These are phyloP conservation scores for Mycena polygramma DNA, from an alignment of 768 basidiomycete genomes.

Conservation along the genomic window DNA sequence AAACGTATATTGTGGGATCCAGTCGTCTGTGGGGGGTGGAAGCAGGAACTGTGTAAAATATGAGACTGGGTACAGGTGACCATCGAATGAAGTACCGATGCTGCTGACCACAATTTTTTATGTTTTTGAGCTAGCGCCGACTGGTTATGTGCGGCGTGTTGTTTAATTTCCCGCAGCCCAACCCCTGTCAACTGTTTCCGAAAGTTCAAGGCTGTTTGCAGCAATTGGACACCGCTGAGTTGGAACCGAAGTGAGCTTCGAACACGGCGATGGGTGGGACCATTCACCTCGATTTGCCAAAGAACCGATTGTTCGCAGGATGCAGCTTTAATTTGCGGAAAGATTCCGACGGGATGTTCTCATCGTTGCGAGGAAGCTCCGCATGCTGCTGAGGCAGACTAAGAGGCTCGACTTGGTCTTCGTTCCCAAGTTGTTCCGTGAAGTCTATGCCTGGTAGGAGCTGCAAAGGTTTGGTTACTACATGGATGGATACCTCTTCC, in stretches of 20 bases:
- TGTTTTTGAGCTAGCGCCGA: conserved; percentile 50
- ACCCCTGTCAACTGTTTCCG: conserved; percentile 46
- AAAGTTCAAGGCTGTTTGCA: conserved; percentile 71
- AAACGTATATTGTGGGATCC: conserved; percentile 52
- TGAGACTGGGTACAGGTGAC: conserved; percentile 5
- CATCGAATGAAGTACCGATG: conserved; percentile 50
- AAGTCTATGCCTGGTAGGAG: conserved; percentile 75
- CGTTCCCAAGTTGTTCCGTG: conserved; percentile 66
- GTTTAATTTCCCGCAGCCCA: neutral
- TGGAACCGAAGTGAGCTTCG: neutral
- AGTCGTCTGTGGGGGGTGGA: conserved; percentile 38
- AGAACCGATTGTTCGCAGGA: conserved; percentile 59
- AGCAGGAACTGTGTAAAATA: conserved; percentile 21
- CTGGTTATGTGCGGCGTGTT: neutral
- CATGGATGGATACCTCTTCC: no score
- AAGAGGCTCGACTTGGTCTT: conserved; percentile 18
- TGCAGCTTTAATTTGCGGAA: conserved; percentile 55
- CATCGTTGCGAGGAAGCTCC: conserved; percentile 55
- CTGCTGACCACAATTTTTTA: conserved; percentile 63
- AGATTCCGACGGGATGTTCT: conserved; percentile 45
- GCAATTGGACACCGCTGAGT: conserved; percentile 60
- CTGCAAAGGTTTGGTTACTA: conserved; percentile 22
- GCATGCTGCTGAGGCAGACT: conserved; percentile 57
- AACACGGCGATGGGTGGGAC: neutral
- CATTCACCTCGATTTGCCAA: conserved; percentile 54